A percentile compares a stretch with the other conserved stretches of the same genome.
Conservation (phyloP, 352 stramenopile species). For the Phytophthora capsici region DNA sequence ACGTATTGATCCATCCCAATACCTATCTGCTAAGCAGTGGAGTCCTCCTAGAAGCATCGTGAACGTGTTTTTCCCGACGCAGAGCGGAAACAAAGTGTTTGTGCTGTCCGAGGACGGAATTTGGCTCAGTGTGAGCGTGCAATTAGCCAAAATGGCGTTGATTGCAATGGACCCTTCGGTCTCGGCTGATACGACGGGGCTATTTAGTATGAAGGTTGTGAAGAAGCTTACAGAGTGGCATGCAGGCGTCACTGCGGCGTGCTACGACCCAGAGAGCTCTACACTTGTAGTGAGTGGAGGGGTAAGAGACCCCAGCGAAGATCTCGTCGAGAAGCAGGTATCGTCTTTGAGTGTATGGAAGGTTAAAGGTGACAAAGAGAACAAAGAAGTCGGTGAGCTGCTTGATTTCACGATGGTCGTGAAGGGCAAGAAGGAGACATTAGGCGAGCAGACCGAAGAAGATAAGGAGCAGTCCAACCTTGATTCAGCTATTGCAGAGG, state of each 20-base stretch:
- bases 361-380: constrained; percentile 34
- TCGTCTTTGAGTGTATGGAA: constrained; percentile 78
- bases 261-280: constrained; percentile 42
- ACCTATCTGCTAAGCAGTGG: constrained; percentile 57
- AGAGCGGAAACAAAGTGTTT: constrained; percentile 46
- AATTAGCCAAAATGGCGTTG: constrained; percentile 53
- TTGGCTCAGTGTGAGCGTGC: constrained; percentile 58
- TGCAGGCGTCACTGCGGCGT: constrained; percentile 48
- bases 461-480: background rate
- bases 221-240: constrained; percentile 70
- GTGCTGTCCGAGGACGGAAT: constrained; percentile 46
- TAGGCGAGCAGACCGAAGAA: background rate
- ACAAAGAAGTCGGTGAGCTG: constrained; percentile 56
- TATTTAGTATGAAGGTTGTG: constrained; percentile 50
- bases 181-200: constrained; percentile 11
- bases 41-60: constrained; percentile 40
- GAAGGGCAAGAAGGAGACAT: constrained; percentile 21
- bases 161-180: constrained; percentile 33
- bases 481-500: background rate
- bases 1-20: constrained; percentile 34
- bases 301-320: constrained; percentile 58
- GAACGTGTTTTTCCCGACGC: constrained; percentile 47
- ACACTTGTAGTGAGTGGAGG: constrained; percentile 67
- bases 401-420: constrained; percentile 77
- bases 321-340: constrained; percentile 49